Evolutionary conservation across 1,139 yeast genomes (phyloP).

Genomic region (Yamadazyma epiphylla): DNA sequence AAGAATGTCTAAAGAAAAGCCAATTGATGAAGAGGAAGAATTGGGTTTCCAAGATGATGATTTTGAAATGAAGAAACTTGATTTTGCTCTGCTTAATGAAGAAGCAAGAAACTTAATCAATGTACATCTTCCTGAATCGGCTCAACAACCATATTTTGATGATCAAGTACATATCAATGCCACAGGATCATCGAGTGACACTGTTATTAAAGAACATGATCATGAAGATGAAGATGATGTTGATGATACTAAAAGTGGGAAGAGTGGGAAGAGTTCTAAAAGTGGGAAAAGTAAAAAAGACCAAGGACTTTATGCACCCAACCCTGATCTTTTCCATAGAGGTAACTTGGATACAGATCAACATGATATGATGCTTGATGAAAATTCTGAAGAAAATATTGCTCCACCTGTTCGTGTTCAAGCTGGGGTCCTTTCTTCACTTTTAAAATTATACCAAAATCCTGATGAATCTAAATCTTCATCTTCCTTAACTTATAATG

Average conservation of each 20-base stretch:
- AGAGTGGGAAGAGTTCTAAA: constrained; percentile 2
- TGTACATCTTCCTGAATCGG: constrained; percentile 30
- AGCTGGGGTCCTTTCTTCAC: constrained; percentile 79
- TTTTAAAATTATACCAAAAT: constrained; percentile 62
- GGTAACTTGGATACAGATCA: constrained; percentile 27
- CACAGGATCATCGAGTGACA: constrained; percentile 12
- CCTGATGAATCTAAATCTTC: constrained; percentile 30
- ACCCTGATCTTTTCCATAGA: constrained; percentile 40
- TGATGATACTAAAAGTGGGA: constrained; percentile 1
- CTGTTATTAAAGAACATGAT: constrained; percentile 7
- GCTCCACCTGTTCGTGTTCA: constrained; percentile 74
- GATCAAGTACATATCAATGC: constrained; percentile 2
- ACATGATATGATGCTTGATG: constrained; percentile 30
- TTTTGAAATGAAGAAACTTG: constrained; percentile 34
- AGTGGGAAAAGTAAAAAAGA: constrained; percentile 4
- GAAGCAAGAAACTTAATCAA: constrained; percentile 41
- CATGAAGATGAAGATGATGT: constrained; percentile 5
- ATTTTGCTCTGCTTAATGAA: constrained; percentile 31
- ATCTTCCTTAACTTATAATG: constrained; percentile 11
- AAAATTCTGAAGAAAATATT: constrained; percentile 47
- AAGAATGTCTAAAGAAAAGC: constrained; percentile 16
- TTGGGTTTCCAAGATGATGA: constrained; percentile 16
- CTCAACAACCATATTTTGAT: constrained; percentile 8
- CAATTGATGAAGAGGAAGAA: constrained; percentile 19
- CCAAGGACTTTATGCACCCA: constrained; percentile 37